These are phyloP conservation scores for Viridothelium virens DNA, from an alignment of 495 filamentous ascomycete species.

Conservation along the genomic window DNA sequence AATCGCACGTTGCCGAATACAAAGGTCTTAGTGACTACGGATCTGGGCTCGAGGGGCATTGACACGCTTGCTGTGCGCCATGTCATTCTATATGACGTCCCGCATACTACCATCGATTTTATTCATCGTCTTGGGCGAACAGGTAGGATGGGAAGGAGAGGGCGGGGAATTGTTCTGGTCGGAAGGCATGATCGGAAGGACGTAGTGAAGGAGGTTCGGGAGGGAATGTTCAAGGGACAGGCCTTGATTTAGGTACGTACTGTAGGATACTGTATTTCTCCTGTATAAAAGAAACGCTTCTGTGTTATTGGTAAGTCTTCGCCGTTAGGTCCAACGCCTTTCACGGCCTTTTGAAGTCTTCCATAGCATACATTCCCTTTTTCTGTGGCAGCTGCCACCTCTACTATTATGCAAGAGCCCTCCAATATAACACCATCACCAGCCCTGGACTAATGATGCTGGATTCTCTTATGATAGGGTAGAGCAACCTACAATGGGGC, in stretches of 20 bases:
- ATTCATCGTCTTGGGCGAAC: constrained; percentile 89
- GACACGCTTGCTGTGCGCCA: constrained; percentile 89
- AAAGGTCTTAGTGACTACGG: constrained; percentile 88
- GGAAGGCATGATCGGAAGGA: constrained; percentile 84
- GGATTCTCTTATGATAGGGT: not conserved
- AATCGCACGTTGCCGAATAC: constrained; percentile 53
- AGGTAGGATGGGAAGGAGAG: constrained; percentile 85
- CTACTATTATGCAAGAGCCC: not conserved
- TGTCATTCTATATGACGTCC: constrained; percentile 90
- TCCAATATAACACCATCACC: not conserved
- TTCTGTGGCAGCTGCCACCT: not conserved
- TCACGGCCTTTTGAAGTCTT: not conserved
- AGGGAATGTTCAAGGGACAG: constrained; percentile 87
- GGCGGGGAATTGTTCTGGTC: constrained; percentile 80
- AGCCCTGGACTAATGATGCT: constrained; percentile 1
- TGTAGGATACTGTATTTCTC: constrained; percentile 7
- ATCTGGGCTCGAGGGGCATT: constrained; percentile 85
- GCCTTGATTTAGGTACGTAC: constrained; percentile 61
- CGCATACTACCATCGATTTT: constrained; percentile 92
- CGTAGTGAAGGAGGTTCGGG: constrained; percentile 82
- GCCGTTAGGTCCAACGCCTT: no score
- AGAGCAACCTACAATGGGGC: not conserved
- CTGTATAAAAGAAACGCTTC: not conserved
- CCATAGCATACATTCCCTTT: not conserved
- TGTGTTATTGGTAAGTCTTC: not conserved